Conservation (phyloP, 1,139 yeast species). For the Scheffersomyces insectosa region DNA sequence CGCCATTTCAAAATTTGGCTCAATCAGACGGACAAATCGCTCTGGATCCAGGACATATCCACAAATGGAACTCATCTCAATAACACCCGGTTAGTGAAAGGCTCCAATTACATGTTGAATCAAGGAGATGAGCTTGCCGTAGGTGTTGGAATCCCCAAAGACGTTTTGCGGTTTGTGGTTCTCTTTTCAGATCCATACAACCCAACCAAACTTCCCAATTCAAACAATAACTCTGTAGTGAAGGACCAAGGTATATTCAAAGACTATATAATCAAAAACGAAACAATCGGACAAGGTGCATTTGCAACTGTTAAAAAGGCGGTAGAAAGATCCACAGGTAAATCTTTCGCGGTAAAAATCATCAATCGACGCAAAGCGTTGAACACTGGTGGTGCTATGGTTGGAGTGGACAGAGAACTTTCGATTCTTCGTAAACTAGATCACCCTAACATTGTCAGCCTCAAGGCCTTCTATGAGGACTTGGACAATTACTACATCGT, state of each 20-base stretch:
- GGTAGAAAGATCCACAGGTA: slow-evolving; percentile 80
- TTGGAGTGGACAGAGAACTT: slow-evolving; percentile 82
- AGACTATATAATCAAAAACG: slow-evolving; percentile 77
- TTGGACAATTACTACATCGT: slow-evolving; percentile 77
- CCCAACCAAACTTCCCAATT: slow-evolving; percentile 29
- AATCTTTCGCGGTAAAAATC: slow-evolving; percentile 85
- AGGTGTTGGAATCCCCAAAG: slow-evolving; percentile 82
- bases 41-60: slow-evolving; percentile 69
- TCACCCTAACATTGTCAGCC: slow-evolving; percentile 81
- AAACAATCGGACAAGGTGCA: slow-evolving; percentile 93
- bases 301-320: slow-evolving; percentile 95
- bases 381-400: slow-evolving; percentile 58
- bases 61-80: slow-evolving; percentile 93
- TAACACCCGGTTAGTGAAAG: slow-evolving; percentile 68
- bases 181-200: slow-evolving; percentile 51
- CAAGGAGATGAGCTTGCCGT: slow-evolving; percentile 93
- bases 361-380: slow-evolving; percentile 79
- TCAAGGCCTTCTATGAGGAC: slow-evolving; percentile 86
- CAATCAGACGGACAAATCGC: slow-evolving; percentile 51
- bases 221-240: slow-evolving; percentile 19
- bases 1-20: slow-evolving; percentile 75
- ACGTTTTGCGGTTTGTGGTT: slow-evolving; percentile 73
- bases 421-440: slow-evolving; percentile 73
- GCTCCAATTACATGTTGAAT: slow-evolving; percentile 77
- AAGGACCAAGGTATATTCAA: slow-evolving; percentile 60